Conservation (phyloP, 306 rosid species). For the Quercus wislizeni region DNA sequence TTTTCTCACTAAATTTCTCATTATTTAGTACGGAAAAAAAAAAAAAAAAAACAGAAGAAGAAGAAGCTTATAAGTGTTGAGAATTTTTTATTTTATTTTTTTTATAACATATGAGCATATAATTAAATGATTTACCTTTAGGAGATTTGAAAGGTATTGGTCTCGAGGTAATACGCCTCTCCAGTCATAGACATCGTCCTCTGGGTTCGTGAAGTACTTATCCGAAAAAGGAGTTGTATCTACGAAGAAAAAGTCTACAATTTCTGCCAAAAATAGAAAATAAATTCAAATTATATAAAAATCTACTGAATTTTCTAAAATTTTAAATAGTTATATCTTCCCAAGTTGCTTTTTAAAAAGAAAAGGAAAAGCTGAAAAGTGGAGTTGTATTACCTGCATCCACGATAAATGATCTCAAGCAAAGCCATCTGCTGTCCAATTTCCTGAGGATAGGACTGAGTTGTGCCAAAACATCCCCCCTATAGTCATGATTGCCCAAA, state of each 20-base stretch:
- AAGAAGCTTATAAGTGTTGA: no score
- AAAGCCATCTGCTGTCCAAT: slow-evolving; percentile 57
- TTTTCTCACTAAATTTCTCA: no score
- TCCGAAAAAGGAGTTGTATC: slow-evolving; percentile 68
- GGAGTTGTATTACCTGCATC: slow-evolving; percentile 33
- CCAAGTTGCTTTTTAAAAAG: neutral
- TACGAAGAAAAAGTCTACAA: slow-evolving; percentile 58
- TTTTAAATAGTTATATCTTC: neutral
- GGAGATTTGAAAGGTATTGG: slow-evolving; percentile 36
- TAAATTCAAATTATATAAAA: no score
- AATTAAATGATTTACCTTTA: slow-evolving; percentile 31
- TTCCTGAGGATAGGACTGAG: slow-evolving; percentile 40
- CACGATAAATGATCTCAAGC: slow-evolving; percentile 49
- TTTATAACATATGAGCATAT: neutral
- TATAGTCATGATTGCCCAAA: slow-evolving; percentile 57
- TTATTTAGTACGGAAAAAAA: no score
- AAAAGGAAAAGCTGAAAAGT: neutral
- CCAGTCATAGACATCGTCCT: slow-evolving; percentile 56
- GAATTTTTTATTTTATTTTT: neutral
- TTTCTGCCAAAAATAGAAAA: slow-evolving; percentile 23
- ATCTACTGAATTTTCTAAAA: no score
- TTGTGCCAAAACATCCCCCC: slow-evolving; percentile 42
- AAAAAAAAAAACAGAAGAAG: no score
- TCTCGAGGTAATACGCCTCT: slow-evolving; percentile 46
- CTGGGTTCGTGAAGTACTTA: slow-evolving; percentile 31